phyloP scores from a whole-genome alignment of 352 stramenopile genomes.

The Plasmopara halstedii region DNA sequence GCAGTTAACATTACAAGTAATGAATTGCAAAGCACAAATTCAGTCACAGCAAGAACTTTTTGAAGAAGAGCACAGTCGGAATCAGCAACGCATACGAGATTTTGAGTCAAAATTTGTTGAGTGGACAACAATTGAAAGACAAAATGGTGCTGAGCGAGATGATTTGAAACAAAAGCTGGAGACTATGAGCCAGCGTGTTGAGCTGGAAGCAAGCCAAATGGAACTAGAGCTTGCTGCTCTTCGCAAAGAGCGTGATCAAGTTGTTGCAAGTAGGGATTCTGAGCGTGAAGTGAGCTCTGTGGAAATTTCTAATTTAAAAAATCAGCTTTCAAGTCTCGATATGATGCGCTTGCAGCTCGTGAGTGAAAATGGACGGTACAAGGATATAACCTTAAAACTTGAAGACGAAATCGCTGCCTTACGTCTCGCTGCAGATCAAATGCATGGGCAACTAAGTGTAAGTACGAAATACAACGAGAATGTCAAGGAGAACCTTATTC shows the following conservation, averaged over 20 bases:
- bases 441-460: constrained; percentile 34
- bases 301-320: constrained; percentile 52
- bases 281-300: constrained; percentile 24
- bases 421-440: constrained; percentile 20
- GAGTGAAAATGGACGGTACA: constrained; percentile 31
- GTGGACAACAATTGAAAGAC: constrained; percentile 29
- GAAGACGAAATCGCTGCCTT: constrained; percentile 29
- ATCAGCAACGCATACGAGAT: constrained; percentile 27
- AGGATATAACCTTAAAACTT: constrained; percentile 25
- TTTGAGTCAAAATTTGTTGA: constrained; percentile 33
- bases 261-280: constrained; percentile 24
- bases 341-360: constrained; percentile 35
- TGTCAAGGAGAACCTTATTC: constrained; percentile 37
- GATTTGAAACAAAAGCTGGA: constrained; percentile 49
- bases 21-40: constrained; percentile 36
- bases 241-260: constrained; percentile 36
- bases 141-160: constrained; percentile 36
- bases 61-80: constrained; percentile 16
- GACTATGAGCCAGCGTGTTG: constrained; percentile 26
- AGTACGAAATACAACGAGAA: constrained; percentile 24
- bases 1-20: constrained; percentile 45
- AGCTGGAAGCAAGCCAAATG: constrained; percentile 34
- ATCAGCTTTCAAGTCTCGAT: constrained; percentile 37
- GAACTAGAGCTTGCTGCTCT: constrained; percentile 36
- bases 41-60: constrained; percentile 31